Base-by-base conservation (phyloP, 371 early-diverging fungal genomes). In the Dichotomocladium elegans region DNA sequence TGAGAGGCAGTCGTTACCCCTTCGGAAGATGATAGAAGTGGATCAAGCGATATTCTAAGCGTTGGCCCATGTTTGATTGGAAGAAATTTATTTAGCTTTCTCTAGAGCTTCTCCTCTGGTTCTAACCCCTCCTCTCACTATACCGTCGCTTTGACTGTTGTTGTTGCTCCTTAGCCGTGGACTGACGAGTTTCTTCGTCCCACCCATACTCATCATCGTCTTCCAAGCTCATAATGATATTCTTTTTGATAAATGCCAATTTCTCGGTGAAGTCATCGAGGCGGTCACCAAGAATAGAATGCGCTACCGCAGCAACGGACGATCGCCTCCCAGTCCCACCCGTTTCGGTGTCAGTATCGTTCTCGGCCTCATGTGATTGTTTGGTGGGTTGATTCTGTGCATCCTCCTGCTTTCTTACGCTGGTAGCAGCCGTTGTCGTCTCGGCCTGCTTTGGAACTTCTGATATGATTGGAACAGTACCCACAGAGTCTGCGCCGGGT, bases 191-290 rank as follows among this genome's bases (percentile, higher is more conserved):
- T n/a, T 53, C 53, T 19, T 60, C 55, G 12, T 70, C 67, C 29
- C 55, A 58, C 21, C 1, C 41, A 8, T 64, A 60, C 15, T 64
- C 64, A 9, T 71, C 71, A 42, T 68, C 65, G 15, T 64, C 63
- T 30, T 74, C 71, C 28, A 64, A 17, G 34, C 60, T 69, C 71
- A 76, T 70, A 12, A 68, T 70, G 21, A 71, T 68, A 26, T 65
- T 76, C 41, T 76, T 76, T 33, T 68, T 67, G 9, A 76, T 76
- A 52, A 60, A 72, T 5, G 72, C 68, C 31, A 72, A 51, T 25
- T 70, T 70, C 29, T 70, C 76, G 17, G 70, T 72, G 34, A 76
- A 60, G 37, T 72, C 70, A 15, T 72, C 76, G 1, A 70, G 33
- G 47, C 63, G 64, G 41, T 75, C 76, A 2, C 68, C 68, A 12